phyloP scores from a whole-genome alignment of 2,329 filamentous ascomycete genomes.

The Aspergillus felis region DNA sequence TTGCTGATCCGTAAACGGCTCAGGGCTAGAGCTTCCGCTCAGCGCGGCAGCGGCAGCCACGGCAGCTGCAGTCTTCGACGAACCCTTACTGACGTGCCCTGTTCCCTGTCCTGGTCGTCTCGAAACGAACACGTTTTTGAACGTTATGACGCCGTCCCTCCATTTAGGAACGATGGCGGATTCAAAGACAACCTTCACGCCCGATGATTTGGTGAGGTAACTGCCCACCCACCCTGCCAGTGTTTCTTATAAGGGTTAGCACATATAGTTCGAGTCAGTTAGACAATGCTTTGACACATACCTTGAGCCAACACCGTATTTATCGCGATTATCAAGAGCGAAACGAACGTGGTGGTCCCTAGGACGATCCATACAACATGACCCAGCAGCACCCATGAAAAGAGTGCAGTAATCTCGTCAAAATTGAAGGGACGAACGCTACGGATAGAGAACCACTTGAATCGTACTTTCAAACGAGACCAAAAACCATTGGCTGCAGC shows the following conservation, averaged over 20 bases:
- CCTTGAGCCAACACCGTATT: conserved; percentile 96
- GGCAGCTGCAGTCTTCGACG: conserved; percentile 76
- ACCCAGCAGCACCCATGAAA: conserved; percentile 90
- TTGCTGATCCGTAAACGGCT: conserved; percentile 26
- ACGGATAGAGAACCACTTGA: conserved; percentile 97
- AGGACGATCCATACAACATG: conserved; percentile 95
- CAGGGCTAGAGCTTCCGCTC: conserved; percentile 42
- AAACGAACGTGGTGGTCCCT: conserved; percentile 96
- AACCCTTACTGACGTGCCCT: conserved; percentile 88
- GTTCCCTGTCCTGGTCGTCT: conserved; percentile 76
- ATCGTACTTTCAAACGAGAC: conserved; percentile 81
- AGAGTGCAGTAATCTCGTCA: conserved; percentile 93
- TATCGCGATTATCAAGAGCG: conserved; percentile 80
- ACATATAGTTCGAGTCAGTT: conserved; percentile 7
- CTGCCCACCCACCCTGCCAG: conserved; percentile 91
- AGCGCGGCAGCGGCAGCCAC: conserved; percentile 70
- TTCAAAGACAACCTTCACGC: conserved; percentile 91
- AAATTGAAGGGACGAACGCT: conserved; percentile 91
- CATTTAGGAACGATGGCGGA: conserved; percentile 96
- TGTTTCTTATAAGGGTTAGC: conserved; percentile 60
- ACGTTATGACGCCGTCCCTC: conserved; percentile 91
- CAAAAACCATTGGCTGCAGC: conserved; percentile 90
- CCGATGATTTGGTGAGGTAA: conserved; percentile 89
- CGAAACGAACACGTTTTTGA: conserved; percentile 95
- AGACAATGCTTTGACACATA: conserved; percentile 38